Base-by-base conservation (phyloP, 1,284 basidiomycete species). In the Phellinidium pouzarii region DNA sequence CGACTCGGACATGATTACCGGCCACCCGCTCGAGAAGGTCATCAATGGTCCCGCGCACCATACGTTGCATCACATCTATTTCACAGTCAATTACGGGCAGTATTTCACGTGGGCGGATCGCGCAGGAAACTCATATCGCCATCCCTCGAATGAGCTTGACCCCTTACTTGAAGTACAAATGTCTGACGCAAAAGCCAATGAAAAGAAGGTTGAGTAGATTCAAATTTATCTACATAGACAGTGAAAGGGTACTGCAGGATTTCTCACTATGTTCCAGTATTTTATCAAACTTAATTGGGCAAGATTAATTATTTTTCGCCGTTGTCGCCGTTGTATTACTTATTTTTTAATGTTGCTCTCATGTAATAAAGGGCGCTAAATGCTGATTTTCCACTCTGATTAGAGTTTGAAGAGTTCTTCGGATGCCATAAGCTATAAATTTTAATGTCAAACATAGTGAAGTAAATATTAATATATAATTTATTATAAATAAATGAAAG, bases 11-110 rank as follows among this genome's bases (percentile, higher is more conserved):
- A 98, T 99, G 94, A 85, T 98, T 66, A 91, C 90, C 44, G 94
- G 89, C n/a, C 87, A 92, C 65, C 75, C 85, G 5, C 76, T 96
- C 1, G 95, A 98, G 69, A 84, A 78, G 63, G 70, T 93, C 66
- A 95, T 99, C 73, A 99, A 99, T 70, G 93, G 94, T 11, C 96
- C 95, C 2, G 92, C 95, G 3, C 95, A 99, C 65, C 95, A 99
- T 69, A 98, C 94, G 0, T 75, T 98, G 42, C 94, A 98, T 66
- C 95, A 97, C 65, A 70, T 97, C 36, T 94, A 94, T 73, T 97
- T 96, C 70, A 96, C 89, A 23, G 89, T 91, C 64, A 97, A 97
- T 76, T 97, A 95, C 68, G 94, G 94, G 17, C 87, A 90, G 84
- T 99, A 98, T 75, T 98, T 99, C 68, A 97, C 94, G 43, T 93